Evolutionary conservation across 305 asterid species (phyloP).

Genomic region (Caryopteris hybrid): DNA sequence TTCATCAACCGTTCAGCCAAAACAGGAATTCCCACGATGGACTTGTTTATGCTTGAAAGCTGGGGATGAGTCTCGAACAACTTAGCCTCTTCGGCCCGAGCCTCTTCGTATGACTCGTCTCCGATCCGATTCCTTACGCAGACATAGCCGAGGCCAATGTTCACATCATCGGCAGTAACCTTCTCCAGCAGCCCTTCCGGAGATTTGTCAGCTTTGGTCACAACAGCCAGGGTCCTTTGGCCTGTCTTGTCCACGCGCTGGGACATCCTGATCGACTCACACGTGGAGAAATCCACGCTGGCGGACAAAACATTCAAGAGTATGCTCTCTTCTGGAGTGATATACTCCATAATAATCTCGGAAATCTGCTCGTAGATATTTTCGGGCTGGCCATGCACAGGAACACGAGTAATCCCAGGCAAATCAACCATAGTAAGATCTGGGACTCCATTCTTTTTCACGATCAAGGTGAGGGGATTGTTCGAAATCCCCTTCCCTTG

Average conservation of each 20-base stretch:
- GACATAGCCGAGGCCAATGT: slow-evolving; percentile 45
- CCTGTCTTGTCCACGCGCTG: slow-evolving; percentile 35
- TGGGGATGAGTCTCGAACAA: slow-evolving; percentile 12
- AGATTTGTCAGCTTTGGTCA: slow-evolving; percentile 38
- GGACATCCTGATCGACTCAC: slow-evolving; percentile 46
- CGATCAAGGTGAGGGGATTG: slow-evolving; percentile 20
- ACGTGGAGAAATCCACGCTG: slow-evolving; percentile 36
- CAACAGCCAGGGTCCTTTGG: slow-evolving; percentile 48
- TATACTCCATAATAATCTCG: slow-evolving; percentile 31
- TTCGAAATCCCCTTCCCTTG: slow-evolving; percentile 24
- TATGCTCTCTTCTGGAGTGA: slow-evolving; percentile 43
- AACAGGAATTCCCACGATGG: slow-evolving; percentile 28
- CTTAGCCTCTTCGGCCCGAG: slow-evolving; percentile 15
- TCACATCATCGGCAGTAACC: slow-evolving; percentile 36
- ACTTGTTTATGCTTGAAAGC: slow-evolving; percentile 17
- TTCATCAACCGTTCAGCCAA: slow-evolving; percentile 18
- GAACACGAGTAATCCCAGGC: slow-evolving; percentile 47
- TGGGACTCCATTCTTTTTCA: slow-evolving; percentile 24
- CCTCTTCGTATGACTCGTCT: slow-evolving; percentile 29
- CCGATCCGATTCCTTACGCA: slow-evolving; percentile 42
- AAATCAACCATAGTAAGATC: slow-evolving; percentile 45
- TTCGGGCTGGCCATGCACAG: slow-evolving; percentile 37
- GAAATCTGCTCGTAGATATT: slow-evolving; percentile 50
- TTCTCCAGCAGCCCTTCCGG: slow-evolving; percentile 48
- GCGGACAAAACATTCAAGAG: slow-evolving; percentile 46